Conservation (phyloP, 805 yeast genomes). For the Priceomyces haplophilus region DNA sequence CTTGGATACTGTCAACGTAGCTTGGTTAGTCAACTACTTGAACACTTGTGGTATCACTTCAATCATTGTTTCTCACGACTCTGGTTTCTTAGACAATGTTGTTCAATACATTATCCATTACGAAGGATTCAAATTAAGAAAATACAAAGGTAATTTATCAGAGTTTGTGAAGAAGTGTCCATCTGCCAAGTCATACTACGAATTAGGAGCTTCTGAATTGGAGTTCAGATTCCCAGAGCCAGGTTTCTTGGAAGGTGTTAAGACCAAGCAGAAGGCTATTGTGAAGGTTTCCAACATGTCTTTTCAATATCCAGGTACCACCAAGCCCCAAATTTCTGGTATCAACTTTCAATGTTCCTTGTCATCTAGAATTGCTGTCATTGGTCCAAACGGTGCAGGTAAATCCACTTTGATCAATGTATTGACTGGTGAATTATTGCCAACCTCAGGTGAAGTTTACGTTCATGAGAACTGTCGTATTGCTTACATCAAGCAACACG, state of each 20-base stretch:
- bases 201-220: constrained; percentile 95
- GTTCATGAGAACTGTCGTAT: constrained; percentile 99
- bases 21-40: constrained; percentile 99
- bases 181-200: constrained; percentile 97
- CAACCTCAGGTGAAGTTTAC: constrained; percentile 98
- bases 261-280: constrained; percentile 99
- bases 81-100: constrained; percentile 98
- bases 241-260: constrained; percentile 99
- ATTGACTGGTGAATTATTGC: constrained; percentile 98
- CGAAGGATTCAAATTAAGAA: constrained; percentile 99
- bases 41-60: constrained; percentile 98
- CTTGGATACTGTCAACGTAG: constrained; percentile 99
- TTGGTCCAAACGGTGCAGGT: constrained; percentile 99
- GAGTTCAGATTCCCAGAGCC: constrained; percentile 99
- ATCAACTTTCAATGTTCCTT: constrained; percentile 98
- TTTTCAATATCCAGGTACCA: constrained; percentile 99
- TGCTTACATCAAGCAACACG: constrained; percentile 99
- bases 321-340: constrained; percentile 89
- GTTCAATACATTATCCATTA: constrained; percentile 98
- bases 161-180: constrained; percentile 99
- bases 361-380: constrained; percentile 99
- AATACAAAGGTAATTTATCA: constrained; percentile 99
- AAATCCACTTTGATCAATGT: constrained; percentile 98
- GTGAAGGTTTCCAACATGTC: constrained; percentile 96
- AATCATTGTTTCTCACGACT: constrained; percentile 98